Percentiles rank a stretch among this genome's conserved stretches.
These are phyloP conservation scores for Pyrenopolyporus hunteri DNA, from an alignment of 495 filamentous ascomycete species.

Conservation along the genomic window DNA sequence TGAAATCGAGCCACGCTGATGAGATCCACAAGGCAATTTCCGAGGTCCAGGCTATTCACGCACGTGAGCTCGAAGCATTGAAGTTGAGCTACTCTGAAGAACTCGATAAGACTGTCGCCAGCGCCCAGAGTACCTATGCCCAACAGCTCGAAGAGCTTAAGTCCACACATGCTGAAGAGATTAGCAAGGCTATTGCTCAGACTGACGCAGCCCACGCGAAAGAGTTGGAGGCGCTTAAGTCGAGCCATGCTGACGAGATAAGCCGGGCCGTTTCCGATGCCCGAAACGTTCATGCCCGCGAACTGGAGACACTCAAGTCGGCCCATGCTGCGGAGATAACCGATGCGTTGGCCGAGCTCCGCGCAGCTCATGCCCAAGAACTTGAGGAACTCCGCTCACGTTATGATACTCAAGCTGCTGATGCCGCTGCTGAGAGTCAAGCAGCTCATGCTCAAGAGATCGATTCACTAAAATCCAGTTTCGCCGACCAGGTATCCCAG, in stretches of 20 bases:
- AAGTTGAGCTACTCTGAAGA: slow-evolving; percentile 52
- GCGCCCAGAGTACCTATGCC: slow-evolving; percentile 40
- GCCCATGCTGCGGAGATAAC: slow-evolving; percentile 50
- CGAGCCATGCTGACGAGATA: slow-evolving; percentile 47
- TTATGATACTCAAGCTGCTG: slow-evolving; percentile 41
- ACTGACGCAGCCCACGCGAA: slow-evolving; percentile 45
- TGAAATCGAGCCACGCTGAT: slow-evolving; percentile 49
- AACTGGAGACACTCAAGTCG: slow-evolving; percentile 51
- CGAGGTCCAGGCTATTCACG: slow-evolving; percentile 41
- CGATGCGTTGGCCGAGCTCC: slow-evolving; percentile 44
- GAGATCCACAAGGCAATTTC: slow-evolving; percentile 43
- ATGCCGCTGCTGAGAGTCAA: slow-evolving; percentile 30
- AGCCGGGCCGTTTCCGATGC: slow-evolving; percentile 37
- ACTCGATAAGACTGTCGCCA: slow-evolving; percentile 42
- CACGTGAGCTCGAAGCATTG: slow-evolving; percentile 47
- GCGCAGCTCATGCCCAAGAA: slow-evolving; percentile 42
- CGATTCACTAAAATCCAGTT: slow-evolving; percentile 24
- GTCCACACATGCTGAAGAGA: slow-evolving; percentile 46
- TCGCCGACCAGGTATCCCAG: slow-evolving; percentile 26
- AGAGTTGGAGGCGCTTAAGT: slow-evolving; percentile 47
- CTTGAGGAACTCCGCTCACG: slow-evolving; percentile 46
- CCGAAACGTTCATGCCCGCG: slow-evolving; percentile 37
- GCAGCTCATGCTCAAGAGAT: slow-evolving; percentile 26
- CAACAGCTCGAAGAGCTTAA: slow-evolving; percentile 50
- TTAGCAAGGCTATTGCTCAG: slow-evolving; percentile 47